Evolutionary conservation across 2,329 filamentous ascomycete species (phyloP).

Genomic region (Penicillium sp.): DNA sequence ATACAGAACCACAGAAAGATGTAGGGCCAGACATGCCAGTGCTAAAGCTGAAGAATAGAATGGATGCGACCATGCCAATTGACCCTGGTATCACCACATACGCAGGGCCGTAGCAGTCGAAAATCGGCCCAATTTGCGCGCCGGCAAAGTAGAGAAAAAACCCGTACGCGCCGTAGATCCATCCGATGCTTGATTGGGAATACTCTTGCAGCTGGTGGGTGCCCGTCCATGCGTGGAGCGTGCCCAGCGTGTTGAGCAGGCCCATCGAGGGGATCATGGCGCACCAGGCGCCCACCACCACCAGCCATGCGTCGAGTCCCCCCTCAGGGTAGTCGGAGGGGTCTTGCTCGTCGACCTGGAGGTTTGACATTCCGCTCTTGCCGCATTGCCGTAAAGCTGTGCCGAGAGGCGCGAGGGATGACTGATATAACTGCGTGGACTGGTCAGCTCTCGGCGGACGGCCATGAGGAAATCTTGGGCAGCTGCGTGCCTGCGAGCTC

Average conservation of each 20-base stretch:
- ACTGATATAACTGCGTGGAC: neutral
- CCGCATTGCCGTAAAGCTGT: neutral
- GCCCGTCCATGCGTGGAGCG: slow-evolving; percentile 46
- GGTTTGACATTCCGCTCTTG: neutral
- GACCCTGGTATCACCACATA: slow-evolving; percentile 25
- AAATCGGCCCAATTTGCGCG: slow-evolving; percentile 29
- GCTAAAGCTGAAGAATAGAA: slow-evolving; percentile 37
- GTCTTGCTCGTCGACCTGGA: neutral
- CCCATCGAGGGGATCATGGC: slow-evolving; percentile 47
- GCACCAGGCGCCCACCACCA: slow-evolving; percentile 47
- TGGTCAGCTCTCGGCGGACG: neutral
- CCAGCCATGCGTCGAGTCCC: slow-evolving; percentile 48
- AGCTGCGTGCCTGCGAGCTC: neutral
- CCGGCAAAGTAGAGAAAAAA: slow-evolving; percentile 45
- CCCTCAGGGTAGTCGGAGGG: slow-evolving; percentile 44
- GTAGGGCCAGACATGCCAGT: slow-evolving; percentile 19
- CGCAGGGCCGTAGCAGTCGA: slow-evolving; percentile 22
- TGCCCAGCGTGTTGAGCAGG: slow-evolving; percentile 45
- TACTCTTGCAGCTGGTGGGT: slow-evolving; percentile 42
- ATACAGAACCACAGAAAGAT: neutral
- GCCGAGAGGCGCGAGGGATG: neutral
- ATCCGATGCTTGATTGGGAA: slow-evolving; percentile 43
- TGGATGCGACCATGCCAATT: slow-evolving; percentile 28
- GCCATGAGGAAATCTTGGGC: neutral
- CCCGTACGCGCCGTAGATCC: slow-evolving; percentile 48